These are phyloP conservation scores for Aspergillus luchuensis DNA, from an alignment of 2,329 filamentous ascomycete species.

Conservation along the genomic window DNA sequence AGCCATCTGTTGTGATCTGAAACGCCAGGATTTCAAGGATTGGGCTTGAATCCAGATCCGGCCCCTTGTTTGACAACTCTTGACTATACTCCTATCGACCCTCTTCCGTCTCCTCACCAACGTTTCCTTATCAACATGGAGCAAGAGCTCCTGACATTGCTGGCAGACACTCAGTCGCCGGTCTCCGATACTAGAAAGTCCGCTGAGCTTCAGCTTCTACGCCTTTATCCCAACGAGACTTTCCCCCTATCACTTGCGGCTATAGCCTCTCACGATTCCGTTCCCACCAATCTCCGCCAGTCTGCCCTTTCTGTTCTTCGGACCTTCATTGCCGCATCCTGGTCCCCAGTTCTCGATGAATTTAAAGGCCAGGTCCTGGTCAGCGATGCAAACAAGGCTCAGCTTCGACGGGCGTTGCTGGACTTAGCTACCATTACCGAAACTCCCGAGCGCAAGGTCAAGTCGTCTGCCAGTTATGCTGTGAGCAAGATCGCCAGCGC, in stretches of 20 bases:
- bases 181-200: slow-evolving; percentile 76
- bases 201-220: slow-evolving; percentile 80
- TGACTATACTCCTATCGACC: neutral
- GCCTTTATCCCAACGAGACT: slow-evolving; percentile 66
- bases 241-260: slow-evolving; percentile 80
- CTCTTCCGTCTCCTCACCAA: slow-evolving; percentile 4
- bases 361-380: slow-evolving; percentile 69
- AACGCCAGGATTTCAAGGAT: neutral
- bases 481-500: slow-evolving; percentile 92
- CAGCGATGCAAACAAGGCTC: slow-evolving; percentile 70
- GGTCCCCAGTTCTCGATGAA: slow-evolving; percentile 75
- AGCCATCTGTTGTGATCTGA: neutral
- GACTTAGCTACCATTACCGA: slow-evolving; percentile 73
- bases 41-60: neutral
- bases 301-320: slow-evolving; percentile 78
- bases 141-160: slow-evolving; percentile 84
- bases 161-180: slow-evolving; percentile 80
- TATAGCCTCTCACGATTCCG: slow-evolving; percentile 74
- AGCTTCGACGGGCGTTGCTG: slow-evolving; percentile 73
- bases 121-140: slow-evolving; percentile 64
- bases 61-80: neutral
- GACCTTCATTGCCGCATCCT: slow-evolving; percentile 79
- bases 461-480: slow-evolving; percentile 80
- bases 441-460: slow-evolving; percentile 78
- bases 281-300: slow-evolving; percentile 77